Evolutionary conservation across 2,329 filamentous ascomycete species (phyloP).

Genomic region (Chalaropsis thielavioides): DNA sequence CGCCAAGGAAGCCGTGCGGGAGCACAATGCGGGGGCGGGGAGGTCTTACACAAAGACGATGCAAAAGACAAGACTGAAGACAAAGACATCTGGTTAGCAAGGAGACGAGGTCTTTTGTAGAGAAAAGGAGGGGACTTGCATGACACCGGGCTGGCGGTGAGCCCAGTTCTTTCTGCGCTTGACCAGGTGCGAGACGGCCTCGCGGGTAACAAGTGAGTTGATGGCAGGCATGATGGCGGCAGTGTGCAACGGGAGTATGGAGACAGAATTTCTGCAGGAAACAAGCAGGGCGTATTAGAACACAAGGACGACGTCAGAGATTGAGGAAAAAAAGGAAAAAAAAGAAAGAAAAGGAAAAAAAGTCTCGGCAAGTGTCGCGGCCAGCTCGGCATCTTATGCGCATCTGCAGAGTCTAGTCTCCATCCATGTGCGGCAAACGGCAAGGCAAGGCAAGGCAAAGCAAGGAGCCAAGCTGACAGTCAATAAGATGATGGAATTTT

Average conservation of each 20-base stretch:
- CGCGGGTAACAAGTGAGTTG: constrained; percentile 27
- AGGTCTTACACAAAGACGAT: constrained; percentile 26
- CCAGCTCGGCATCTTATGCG: background rate
- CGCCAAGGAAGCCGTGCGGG: background rate
- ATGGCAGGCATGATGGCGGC: constrained; percentile 30
- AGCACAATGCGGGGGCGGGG: background rate
- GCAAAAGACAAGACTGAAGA: constrained; percentile 27
- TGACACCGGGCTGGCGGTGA: constrained; percentile 27
- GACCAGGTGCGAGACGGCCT: constrained; percentile 26
- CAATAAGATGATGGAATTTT: background rate
- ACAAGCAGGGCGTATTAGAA: background rate
- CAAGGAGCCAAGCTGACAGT: background rate
- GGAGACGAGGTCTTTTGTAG: background rate
- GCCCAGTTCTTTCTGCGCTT: constrained; percentile 31
- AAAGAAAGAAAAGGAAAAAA: constrained; percentile 1
- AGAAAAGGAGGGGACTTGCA: constrained; percentile 19
- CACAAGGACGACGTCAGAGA: background rate
- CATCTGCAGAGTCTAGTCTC: background rate
- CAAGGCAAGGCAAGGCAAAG: background rate
- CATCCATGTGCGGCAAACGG: background rate
- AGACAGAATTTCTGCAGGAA: background rate
- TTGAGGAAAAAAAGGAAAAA: background rate
- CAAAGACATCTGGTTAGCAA: constrained; percentile 6
- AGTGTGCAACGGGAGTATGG: constrained; percentile 19
- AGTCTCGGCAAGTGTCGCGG: background rate